These are phyloP conservation scores for Dendrocalamus latiflorus DNA, from an alignment of 202 grass and related monocot species.

Conservation along the genomic window DNA sequence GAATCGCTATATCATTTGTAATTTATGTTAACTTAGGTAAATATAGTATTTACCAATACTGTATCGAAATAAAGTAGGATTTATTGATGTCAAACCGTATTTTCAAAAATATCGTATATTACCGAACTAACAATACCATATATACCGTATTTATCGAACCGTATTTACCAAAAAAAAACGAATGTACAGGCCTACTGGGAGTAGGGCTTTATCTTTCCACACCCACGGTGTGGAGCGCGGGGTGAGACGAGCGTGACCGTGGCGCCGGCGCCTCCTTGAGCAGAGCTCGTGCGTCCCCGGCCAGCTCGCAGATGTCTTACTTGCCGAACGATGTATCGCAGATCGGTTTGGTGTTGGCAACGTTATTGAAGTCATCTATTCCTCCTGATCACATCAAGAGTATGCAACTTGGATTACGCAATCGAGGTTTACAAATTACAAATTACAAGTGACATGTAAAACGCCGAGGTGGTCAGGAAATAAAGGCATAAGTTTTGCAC, in stretches of 20 bases:
- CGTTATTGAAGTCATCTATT: conserved; percentile 30
- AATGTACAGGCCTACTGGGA: too few relatives aligned
- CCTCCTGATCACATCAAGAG: background rate
- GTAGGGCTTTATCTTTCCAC: conserved; percentile 53
- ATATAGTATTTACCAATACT: too few relatives aligned
- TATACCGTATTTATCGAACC: too few relatives aligned
- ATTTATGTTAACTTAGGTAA: too few relatives aligned
- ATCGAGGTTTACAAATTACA: background rate
- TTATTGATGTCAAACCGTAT: too few relatives aligned
- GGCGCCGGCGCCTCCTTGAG: conserved; percentile 23
- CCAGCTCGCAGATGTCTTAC: conserved; percentile 52
- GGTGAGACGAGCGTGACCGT: conserved; percentile 37
- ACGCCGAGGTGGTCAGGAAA: background rate
- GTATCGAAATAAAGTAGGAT: too few relatives aligned
- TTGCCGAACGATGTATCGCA: conserved; percentile 52
- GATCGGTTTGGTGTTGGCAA: conserved; percentile 26
- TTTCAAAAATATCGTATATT: too few relatives aligned
- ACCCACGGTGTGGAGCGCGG: conserved; percentile 7
- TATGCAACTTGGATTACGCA: background rate
- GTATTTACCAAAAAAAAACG: too few relatives aligned
- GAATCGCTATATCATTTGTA: too few relatives aligned
- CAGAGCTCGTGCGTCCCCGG: conserved; percentile 35
- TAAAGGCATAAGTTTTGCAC: background rate
- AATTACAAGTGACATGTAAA: background rate
- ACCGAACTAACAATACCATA: too few relatives aligned